phyloP scores from a whole-genome alignment of 768 basidiomycete species.

The Xanthoconium stramineum region DNA sequence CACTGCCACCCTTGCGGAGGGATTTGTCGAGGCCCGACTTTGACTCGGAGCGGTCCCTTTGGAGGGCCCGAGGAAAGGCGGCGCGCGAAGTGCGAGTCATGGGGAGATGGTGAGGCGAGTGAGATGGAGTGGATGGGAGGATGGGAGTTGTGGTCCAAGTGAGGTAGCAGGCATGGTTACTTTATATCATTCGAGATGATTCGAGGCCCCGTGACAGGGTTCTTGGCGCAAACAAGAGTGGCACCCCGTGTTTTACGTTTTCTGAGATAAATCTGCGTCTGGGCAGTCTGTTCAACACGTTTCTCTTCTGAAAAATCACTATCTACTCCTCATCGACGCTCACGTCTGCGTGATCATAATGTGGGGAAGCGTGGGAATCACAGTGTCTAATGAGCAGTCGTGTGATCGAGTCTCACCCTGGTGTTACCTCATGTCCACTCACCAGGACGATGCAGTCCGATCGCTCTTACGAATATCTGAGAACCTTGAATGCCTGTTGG shows the following conservation, averaged over 20 bases:
- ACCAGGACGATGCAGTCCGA: slow-evolving; percentile 13
- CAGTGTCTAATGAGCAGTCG: neutral
- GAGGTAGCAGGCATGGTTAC: neutral
- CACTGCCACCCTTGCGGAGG: slow-evolving; percentile 75
- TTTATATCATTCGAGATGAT: slow-evolving; percentile 19
- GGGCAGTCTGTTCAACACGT: neutral
- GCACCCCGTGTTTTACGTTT: neutral
- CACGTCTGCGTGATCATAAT: neutral
- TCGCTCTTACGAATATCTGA: slow-evolving; percentile 42
- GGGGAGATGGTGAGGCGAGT: slow-evolving; percentile 13
- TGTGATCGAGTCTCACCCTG: slow-evolving; percentile 2
- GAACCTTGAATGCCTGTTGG: slow-evolving; percentile 41
- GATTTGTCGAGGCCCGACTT: slow-evolving; percentile 72
- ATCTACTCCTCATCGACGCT: neutral
- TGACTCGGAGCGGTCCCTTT: slow-evolving; percentile 76
- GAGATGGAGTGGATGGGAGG: neutral
- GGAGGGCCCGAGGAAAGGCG: slow-evolving; percentile 63
- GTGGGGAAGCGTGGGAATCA: slow-evolving; percentile 32
- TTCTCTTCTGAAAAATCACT: neutral
- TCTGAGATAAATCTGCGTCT: neutral
- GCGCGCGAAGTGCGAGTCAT: slow-evolving; percentile 85
- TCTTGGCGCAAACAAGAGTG: neutral
- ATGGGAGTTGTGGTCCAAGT: neutral
- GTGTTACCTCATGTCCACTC: slow-evolving; percentile 5
- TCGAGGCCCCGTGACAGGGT: neutral